Base-by-base conservation (phyloP, 495 filamentous ascomycete genomes). In the Aspergillus hancockii region DNA sequence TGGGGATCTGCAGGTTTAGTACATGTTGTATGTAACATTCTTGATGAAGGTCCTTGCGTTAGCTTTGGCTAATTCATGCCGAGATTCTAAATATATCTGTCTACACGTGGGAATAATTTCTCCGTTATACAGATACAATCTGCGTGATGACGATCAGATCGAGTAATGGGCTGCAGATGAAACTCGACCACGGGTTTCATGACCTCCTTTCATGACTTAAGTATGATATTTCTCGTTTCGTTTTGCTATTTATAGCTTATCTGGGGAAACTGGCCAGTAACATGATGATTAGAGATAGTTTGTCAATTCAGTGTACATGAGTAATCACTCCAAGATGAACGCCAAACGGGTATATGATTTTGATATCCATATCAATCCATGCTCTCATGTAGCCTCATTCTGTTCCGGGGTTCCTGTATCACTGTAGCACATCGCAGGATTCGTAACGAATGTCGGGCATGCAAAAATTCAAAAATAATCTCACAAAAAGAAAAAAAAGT, bases 261-360 rank as follows among this genome's bases (percentile, higher is more conserved):
- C 10, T n/a, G 1, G 19, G 19, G 19, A 9, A 47, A 22, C 43
- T n/a, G 6, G 2, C 7, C 19, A 23, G 18, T 8, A 21, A 22
- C 18, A 23, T 3, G 19, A 47, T 47, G 43, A 47, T 47, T 4
- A 8, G 19, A n/a, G 18, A 47, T 22, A 22, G 18, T 47, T 22
- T 47, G 19, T 47, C 19, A 21, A 18, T 47, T 23, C 43, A 47
- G 16, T 47, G 13, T 47, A 47, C 43, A 47, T 22, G 53, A 22
- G 47, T 21, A 25, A 49, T 52, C 40, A 40, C 46, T 22, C 9
- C n/a, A 22, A 46, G 45, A 43, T 41, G 19, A 47, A 47, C 43
- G 43, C 43, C 43, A 47, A 47, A 19, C 43, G 43, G 43, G 43
- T 47, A 47, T 47, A 47, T 47, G 19, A 23, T 47, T 47, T 47